Percentiles rank a stretch among this genome's conserved stretches.
Evolutionary conservation across 768 basidiomycete species (phyloP).

Genomic region (Suillus ampliporus): DNA sequence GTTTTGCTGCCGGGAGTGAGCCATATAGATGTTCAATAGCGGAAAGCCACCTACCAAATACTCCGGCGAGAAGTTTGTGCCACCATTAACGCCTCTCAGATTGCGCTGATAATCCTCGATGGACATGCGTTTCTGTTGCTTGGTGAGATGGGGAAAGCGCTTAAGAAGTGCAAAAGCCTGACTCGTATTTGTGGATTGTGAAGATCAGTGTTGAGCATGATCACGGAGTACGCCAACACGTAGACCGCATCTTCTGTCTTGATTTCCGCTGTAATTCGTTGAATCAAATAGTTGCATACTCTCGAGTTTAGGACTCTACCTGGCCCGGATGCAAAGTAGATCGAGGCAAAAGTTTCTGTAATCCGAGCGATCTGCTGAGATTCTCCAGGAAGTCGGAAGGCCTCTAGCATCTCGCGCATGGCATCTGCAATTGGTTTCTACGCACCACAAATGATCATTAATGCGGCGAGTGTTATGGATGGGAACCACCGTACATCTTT

Average conservation of each 20-base stretch:
- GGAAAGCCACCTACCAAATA: conserved; percentile 66
- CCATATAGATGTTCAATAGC: neutral
- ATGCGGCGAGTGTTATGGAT: neutral
- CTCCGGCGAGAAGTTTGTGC: conserved; percentile 79
- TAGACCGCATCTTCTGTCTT: conserved; percentile 92
- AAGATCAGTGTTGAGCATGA: conserved; percentile 97
- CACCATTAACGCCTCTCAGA: conserved; percentile 90
- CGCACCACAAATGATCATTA: neutral
- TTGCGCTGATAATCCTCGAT: conserved; percentile 94
- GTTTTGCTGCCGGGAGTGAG: conserved; percentile 58
- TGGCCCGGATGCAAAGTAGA: conserved; percentile 86
- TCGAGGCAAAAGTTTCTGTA: conserved; percentile 92
- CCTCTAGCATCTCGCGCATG: conserved; percentile 92
- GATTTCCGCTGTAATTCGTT: conserved; percentile 68
- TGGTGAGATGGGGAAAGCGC: conserved; percentile 13
- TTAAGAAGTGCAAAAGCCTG: conserved; percentile 33
- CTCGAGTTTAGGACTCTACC: conserved; percentile 48
- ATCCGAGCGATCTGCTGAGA: conserved; percentile 92
- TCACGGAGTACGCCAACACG: conserved; percentile 93
- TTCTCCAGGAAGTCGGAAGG: conserved; percentile 95
- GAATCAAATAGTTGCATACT: conserved; percentile 4
- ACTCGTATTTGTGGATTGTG: conserved; percentile 94
- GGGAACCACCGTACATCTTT: conserved; percentile 63
- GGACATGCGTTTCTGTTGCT: conserved; percentile 88
- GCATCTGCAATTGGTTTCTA: conserved; percentile 97